Base-by-base conservation (phyloP, 2,329 filamentous ascomycete species). In the Gnomoniopsis smithogilvyi region DNA sequence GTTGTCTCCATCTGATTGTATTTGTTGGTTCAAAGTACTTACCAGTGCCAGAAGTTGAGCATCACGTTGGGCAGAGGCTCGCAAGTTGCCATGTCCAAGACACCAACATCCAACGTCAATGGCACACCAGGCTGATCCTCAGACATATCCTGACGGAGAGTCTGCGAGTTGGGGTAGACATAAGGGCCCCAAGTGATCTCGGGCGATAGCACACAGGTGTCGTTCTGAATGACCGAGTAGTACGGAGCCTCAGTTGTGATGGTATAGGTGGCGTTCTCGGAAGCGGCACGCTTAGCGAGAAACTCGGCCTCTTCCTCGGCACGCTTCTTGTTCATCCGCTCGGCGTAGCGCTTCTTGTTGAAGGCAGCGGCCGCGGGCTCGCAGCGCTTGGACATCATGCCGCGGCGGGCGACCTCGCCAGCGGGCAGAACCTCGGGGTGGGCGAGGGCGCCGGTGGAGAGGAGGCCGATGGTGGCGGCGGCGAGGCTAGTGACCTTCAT, bases 11-110 rank as follows among this genome's bases (percentile, higher is more conserved):
- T 41, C 12, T 41, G n/a, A 41, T 41, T n/a, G 34, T 15, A 38
- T 15, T 4, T 6, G 14, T 41, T 41, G 3, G 14, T 41, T 41
- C 38, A 15, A n/a, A 12, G 6, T 15, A 71, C 63, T 53, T 74
- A 74, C 59, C 67, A 68, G 38, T 72, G 65, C 72, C 72, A 74
- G 33, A 68, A 64, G 55, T 74, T 69, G 30, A 74, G 54, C 51
- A 66, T 69, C 17, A 73, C 63, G 45, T 66, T 62, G 0, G 64
- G 62, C 14, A 72, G 61, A 2, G 69, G 66, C 51, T 67, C 60
- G 63, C 71, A 74, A 54, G 67, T 71, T 21, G 64, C 64, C 17
- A 67, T 64, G 56, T 74, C 68, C 46, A 74, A 64, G 46, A 72
- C 62, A 45, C 72, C 69, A 17, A 71, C 58, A 36, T 74, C 71